Base-by-base conservation (phyloP, 345 rosid genomes). In the Camelina neglecta region DNA sequence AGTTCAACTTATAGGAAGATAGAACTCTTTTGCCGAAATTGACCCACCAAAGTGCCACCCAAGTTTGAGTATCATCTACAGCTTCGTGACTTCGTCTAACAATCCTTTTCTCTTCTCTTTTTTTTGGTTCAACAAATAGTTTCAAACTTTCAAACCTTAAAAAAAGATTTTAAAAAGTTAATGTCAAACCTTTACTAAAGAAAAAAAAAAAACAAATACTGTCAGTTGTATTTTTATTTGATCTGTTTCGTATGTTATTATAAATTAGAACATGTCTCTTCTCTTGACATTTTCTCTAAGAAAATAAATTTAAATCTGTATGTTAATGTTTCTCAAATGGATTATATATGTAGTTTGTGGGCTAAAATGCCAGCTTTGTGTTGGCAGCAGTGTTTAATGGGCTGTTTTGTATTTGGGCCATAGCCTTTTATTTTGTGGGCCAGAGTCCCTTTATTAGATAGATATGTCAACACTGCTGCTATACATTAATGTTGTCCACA, bases 41-140 rank as follows among this genome's bases (percentile, higher is more conserved):
- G 51, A 67, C 69, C 68, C 56, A 51, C 24, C 51, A 75, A 60
- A 60, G 33, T 67, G 51, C 18, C 61, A 67, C 42, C 36, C 61
- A 67, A 16, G 24, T 67, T 29, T 75, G 63, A 15, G 41, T n/a
- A 31, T 57, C 24, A 4, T 57, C 41, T 16, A 57, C 41, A 57
- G 3, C 50, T 47, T 15, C 8, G 3, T 8, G 2, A 3, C 50
- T 47, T 15, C 8, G 3, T 8, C 5, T 57, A 29, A 6, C 18
- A 13, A 55, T 55, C 36, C 16, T 53, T 16, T 24, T 54, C 20
- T 48, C 8, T 47, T 7, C n/a, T 36, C 6, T 38, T 38, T 1
- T 38, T 38, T 39, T 39, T 9, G 11, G 2, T 47, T 47, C 10
- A 47, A 47, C 51, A 47, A 15, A 2, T 15, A n/a, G 7, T 47